These are phyloP conservation scores for Hamamelis virginiana DNA, from an alignment of 164 flowering plant species.

Conservation along the genomic window DNA sequence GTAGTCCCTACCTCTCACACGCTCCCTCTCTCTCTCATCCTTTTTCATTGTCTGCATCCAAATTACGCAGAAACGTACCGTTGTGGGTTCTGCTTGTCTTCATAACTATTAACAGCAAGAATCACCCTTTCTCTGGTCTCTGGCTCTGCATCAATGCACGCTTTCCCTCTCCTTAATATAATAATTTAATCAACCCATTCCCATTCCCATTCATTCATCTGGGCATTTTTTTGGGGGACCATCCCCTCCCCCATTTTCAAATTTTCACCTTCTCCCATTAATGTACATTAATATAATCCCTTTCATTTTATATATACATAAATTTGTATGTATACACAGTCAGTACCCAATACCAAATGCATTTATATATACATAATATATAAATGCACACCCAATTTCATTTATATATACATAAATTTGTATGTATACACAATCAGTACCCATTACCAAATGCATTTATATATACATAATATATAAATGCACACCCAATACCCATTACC, in stretches of 20 bases:
- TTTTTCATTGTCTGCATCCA: neutral
- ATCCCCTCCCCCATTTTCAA: neutral
- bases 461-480: neutral
- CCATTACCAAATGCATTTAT: neutral
- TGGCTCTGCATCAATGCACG: neutral
- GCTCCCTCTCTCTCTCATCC: neutral
- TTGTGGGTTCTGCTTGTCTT: constrained; percentile 1
- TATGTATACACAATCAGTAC: neutral
- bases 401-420: no score
- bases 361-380: neutral
- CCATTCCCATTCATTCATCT: neutral
- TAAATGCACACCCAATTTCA: neutral
- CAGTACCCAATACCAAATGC: neutral
- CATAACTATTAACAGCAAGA: neutral
- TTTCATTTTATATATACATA: neutral
- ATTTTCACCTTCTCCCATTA: constrained; percentile 6
- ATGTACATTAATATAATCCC: neutral
- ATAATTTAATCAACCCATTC: no score
- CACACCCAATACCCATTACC: neutral
- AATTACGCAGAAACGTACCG: neutral
- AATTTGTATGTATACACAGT: neutral
- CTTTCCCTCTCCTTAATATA: neutral
- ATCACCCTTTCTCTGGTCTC: neutral
- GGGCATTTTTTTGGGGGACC: neutral
- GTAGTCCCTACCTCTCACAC: neutral